phyloP scores from a whole-genome alignment of 805 yeast species.

The Hanseniaspora clermontiae region DNA sequence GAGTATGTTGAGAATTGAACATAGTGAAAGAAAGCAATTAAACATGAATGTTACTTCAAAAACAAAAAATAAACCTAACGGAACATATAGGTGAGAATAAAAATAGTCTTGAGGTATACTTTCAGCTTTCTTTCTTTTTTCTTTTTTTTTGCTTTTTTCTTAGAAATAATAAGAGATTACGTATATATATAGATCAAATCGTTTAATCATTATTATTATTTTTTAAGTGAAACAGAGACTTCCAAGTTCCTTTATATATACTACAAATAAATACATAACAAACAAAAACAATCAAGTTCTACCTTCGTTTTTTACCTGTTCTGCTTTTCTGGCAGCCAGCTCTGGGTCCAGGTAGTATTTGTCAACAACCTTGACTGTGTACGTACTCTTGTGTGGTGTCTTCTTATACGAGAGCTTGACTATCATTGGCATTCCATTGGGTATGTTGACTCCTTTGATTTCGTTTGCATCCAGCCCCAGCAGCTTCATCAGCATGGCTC shows the following conservation, averaged over 20 bases:
- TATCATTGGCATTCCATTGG: slow-evolving; percentile 72
- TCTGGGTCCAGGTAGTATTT: slow-evolving; percentile 68
- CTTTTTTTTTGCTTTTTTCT: too few relatives aligned
- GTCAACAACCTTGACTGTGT: slow-evolving; percentile 34
- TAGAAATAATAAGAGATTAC: too few relatives aligned
- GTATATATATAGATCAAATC: too few relatives aligned
- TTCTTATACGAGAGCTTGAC: slow-evolving; percentile 36
- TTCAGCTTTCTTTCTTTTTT: too few relatives aligned
- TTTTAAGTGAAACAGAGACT: too few relatives aligned
- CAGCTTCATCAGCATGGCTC: slow-evolving; percentile 59
- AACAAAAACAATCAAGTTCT: slow-evolving; percentile 20
- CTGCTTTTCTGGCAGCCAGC: slow-evolving; percentile 65
- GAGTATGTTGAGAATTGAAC: slow-evolving; percentile 34
- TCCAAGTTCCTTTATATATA: slow-evolving; percentile 11
- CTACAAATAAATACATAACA: neutral
- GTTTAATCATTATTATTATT: too few relatives aligned
- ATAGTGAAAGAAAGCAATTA: neutral
- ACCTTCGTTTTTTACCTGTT: slow-evolving; percentile 69
- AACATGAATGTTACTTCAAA: too few relatives aligned
- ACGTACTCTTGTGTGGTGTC: slow-evolving; percentile 24
- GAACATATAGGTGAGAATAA: neutral
- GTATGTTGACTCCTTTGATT: slow-evolving; percentile 63
- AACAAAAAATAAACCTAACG: neutral
- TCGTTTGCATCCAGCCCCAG: slow-evolving; percentile 54
- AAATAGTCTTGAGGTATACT: too few relatives aligned